phyloP scores from a whole-genome alignment of 2,329 filamentous ascomycete genomes.

The Pseudocercospora fijiensis region DNA sequence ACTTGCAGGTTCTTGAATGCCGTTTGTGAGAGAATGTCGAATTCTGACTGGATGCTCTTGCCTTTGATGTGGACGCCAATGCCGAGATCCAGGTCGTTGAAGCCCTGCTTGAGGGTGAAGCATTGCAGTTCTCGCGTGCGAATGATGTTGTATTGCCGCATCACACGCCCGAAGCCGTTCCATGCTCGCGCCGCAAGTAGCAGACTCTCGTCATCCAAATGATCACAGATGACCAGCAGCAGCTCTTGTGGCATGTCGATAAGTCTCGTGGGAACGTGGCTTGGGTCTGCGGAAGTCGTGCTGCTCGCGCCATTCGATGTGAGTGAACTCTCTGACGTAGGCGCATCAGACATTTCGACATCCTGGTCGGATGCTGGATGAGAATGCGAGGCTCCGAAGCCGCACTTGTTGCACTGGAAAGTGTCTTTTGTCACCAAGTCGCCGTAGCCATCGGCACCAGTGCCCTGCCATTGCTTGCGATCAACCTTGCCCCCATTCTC shows the following conservation, averaged over 20 bases:
- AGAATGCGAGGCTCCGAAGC: slow-evolving; percentile 3
- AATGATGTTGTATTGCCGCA: slow-evolving; percentile 25
- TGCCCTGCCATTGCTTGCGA: slow-evolving; percentile 17
- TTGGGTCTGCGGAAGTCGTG: neutral
- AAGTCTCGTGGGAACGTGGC: neutral
- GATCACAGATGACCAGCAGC: slow-evolving; percentile 21
- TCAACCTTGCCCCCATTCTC: slow-evolving; percentile 23
- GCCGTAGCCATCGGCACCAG: slow-evolving; percentile 9
- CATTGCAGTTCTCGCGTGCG: slow-evolving; percentile 28
- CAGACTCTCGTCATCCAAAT: slow-evolving; percentile 24
- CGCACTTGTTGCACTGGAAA: slow-evolving; percentile 17
- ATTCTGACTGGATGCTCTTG: slow-evolving; percentile 24
- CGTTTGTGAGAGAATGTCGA: slow-evolving; percentile 27
- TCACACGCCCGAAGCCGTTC: slow-evolving; percentile 25
- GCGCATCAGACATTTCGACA: neutral
- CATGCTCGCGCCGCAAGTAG: slow-evolving; percentile 25
- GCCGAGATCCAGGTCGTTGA: slow-evolving; percentile 23
- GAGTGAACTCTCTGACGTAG: neutral
- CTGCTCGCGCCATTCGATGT: neutral
- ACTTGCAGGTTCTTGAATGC: slow-evolving; percentile 20
- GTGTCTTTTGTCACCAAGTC: neutral
- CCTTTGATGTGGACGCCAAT: slow-evolving; percentile 24
- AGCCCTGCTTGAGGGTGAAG: slow-evolving; percentile 29
- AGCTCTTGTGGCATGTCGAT: slow-evolving; percentile 24
- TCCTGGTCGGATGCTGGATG: neutral